phyloP scores from a whole-genome alignment of 495 filamentous ascomycete genomes.

The Neurospora sp. region DNA sequence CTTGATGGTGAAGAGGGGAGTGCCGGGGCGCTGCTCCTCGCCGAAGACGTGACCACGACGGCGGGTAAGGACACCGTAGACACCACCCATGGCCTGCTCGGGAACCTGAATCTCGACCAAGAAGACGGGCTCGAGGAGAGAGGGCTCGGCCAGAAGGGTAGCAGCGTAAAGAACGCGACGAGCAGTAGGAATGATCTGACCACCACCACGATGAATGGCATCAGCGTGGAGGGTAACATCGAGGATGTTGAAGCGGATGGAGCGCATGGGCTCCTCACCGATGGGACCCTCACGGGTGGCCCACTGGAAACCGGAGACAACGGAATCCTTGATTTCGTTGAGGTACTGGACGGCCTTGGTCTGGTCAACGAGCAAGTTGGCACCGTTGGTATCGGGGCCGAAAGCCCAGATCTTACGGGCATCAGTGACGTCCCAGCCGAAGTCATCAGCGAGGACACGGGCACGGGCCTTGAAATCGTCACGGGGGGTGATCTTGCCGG shows the following conservation, averaged over 20 bases:
- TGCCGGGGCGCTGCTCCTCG: constrained; percentile 96
- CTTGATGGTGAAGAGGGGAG: constrained; percentile 99
- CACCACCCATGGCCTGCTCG: constrained; percentile 98
- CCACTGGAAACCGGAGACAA: constrained; percentile 99
- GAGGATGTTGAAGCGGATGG: constrained; percentile 94
- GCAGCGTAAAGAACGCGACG: constrained; percentile 96
- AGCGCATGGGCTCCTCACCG: constrained; percentile 96
- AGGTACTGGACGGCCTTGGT: constrained; percentile 99
- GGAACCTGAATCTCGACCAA: constrained; percentile 98
- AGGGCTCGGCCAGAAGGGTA: constrained; percentile 79
- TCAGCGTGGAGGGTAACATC: constrained; percentile 99
- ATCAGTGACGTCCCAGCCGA: constrained; percentile 99
- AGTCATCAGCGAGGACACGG: constrained; percentile 91
- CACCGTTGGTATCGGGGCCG: constrained; percentile 92
- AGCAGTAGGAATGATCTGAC: constrained; percentile 95
- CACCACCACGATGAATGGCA: constrained; percentile 99
- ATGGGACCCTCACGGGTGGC: constrained; percentile 94
- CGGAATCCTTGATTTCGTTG: constrained; percentile 99
- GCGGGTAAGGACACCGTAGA: constrained; percentile 98
- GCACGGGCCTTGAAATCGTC: constrained; percentile 99
- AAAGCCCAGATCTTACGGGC: constrained; percentile 99
- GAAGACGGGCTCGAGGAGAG: constrained; percentile 94
- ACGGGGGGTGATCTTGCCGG: constrained; percentile 84
- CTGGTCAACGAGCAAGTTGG: constrained; percentile 98
- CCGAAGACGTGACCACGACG: constrained; percentile 97